Base-by-base conservation (phyloP, 768 basidiomycete genomes). In the Hericium erinaceus region DNA sequence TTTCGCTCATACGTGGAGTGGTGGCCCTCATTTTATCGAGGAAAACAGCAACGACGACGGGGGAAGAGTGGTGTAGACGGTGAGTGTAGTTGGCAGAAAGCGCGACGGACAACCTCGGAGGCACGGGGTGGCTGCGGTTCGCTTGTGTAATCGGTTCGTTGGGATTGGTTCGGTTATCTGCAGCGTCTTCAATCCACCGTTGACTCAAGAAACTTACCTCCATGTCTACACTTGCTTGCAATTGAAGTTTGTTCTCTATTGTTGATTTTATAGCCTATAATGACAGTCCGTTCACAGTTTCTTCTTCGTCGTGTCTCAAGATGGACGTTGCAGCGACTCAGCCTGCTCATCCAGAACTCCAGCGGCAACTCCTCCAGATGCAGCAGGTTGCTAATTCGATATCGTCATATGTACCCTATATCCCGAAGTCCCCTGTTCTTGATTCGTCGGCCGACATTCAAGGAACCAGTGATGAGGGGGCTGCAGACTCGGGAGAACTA, bases 1-100 rank as follows among this genome's bases (percentile, higher is more conserved):
- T 92, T 39, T 85, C 88, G 65, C 84, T 81, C 49, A 70, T 72
- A 64, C 79, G 77, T 56, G 75, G 68, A 69, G 78, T 67, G 49
- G 84, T 61, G 22, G 53, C 50, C 20, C 28, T 58, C 62, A 63
- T 63, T 12, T 57, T 57, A 50, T n/a, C 33, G 46, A 38, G 48
- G 24, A 33, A 24, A 28, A n/a, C 13, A 48, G 55, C 52, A 49
- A 38, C 7, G 38, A 46, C 13, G 49, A 55, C 22, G 51, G 15
- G 22, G 28, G 49, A 48, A 16, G 22, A 8, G 33, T n/a, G 48
- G 39, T 60, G 60, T 37, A 56, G 49, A 52, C 33, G n/a, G 13
- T 22, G 39, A 18, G 46, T 4, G 41, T 40, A 20, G 48, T 61
- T 44, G 33, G 39, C 11, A 28, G 55, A 18, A 7, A 33, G 60